Evolutionary conservation across 1,284 basidiomycete genomes (phyloP).

Genomic region (Bjerkandera adusta): DNA sequence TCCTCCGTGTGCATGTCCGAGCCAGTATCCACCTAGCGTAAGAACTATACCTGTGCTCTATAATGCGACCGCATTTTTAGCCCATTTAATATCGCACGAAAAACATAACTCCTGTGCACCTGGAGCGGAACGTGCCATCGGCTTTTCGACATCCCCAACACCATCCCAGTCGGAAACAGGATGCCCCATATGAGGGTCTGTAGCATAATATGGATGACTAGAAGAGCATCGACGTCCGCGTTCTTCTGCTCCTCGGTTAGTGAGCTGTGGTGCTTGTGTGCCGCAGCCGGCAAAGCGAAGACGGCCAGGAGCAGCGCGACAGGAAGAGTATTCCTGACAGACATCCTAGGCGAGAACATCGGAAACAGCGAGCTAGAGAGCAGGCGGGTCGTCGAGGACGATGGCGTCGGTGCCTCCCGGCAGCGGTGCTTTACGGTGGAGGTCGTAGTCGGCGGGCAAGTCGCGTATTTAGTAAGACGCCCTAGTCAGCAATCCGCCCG

Average conservation of each 20-base stretch:
- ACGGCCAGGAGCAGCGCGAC: conserved; percentile 15
- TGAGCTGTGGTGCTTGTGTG: conserved; percentile 62
- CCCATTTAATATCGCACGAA: conserved; percentile 7
- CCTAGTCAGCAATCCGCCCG: no score
- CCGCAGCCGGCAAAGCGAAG: conserved; percentile 27
- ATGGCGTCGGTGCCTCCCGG: no score
- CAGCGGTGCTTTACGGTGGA: no score
- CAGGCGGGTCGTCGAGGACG: no score
- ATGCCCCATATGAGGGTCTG: conserved; percentile 81
- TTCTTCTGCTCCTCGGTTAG: conserved; percentile 60
- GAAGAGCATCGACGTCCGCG: conserved; percentile 73
- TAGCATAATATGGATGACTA: conserved; percentile 79
- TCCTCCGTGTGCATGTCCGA: conserved; percentile 83
- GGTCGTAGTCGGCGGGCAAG: no score
- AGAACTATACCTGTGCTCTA: conserved; percentile 68
- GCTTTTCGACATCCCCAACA: conserved; percentile 76
- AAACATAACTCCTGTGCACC: conserved; percentile 35
- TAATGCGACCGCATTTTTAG: conserved; percentile 17
- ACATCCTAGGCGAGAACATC: no score
- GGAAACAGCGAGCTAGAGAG: no score
- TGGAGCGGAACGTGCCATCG: conserved; percentile 88
- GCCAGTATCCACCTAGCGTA: conserved; percentile 67
- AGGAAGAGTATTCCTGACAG: background rate
- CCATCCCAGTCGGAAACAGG: conserved; percentile 86
- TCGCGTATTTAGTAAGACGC: no score